phyloP scores from a whole-genome alignment of 129 eudicot genomes.

The Apium graveolens region DNA sequence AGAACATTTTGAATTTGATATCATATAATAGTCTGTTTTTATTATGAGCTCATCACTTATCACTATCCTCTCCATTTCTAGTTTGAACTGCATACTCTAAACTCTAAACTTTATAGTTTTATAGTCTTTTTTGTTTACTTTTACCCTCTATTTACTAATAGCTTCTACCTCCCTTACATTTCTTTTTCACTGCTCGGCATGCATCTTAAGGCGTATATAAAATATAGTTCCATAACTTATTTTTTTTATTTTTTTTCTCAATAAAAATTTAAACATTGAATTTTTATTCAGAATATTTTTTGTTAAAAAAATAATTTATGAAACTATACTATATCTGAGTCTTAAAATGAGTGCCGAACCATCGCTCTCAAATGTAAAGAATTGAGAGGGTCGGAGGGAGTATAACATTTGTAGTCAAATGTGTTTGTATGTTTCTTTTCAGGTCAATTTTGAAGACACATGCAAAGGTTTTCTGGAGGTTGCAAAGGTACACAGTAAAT shows the following conservation, averaged over 20 bases:
- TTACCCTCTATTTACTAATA: neutral
- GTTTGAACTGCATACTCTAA: neutral
- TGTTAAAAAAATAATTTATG: no score
- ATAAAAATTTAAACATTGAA: no score
- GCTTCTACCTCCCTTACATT: no score
- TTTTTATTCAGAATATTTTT: no score
- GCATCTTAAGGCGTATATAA: no score
- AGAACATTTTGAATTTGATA: neutral
- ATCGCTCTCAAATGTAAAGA: no score
- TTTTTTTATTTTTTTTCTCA: no score
- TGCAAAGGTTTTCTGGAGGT: constrained; percentile 99
- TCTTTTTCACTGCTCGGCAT: no score
- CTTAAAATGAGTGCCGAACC: no score
- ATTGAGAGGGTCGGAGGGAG: no score
- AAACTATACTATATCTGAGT: no score
- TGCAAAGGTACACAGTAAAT: constrained; percentile 56
- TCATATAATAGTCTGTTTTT: neutral
- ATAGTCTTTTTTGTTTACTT: neutral
- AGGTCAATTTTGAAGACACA: constrained; percentile 97
- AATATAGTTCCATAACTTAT: no score
- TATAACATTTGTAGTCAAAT: neutral
- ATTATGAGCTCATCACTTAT: neutral
- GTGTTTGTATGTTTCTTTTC: constrained; percentile 18
- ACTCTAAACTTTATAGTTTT: neutral
- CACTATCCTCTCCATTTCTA: neutral